These are phyloP conservation scores for Petasospora rhodanensis DNA, from an alignment of 1,139 yeast genomes.

Conservation along the genomic window DNA sequence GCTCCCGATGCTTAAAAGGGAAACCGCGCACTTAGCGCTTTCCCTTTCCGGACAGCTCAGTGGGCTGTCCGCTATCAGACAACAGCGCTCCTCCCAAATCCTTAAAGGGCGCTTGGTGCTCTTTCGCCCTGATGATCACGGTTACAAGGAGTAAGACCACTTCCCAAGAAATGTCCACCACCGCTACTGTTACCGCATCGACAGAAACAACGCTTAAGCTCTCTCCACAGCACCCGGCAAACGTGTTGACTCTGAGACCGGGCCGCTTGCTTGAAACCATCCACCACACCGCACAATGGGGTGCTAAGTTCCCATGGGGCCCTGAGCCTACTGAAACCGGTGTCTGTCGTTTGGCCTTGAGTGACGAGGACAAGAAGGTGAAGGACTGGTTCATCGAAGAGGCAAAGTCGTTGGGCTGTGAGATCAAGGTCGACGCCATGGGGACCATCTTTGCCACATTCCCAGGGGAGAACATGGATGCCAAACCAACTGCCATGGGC, in stretches of 20 bases:
- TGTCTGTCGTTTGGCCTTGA: slow-evolving; percentile 54
- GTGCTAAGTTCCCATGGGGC: slow-evolving; percentile 62
- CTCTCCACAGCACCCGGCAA: slow-evolving; percentile 13
- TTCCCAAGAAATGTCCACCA: too few species aligned
- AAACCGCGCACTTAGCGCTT: too few species aligned
- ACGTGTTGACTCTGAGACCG: slow-evolving; percentile 25
- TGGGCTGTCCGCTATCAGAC: too few species aligned
- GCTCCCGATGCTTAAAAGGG: too few species aligned
- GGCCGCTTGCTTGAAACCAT: slow-evolving; percentile 52
- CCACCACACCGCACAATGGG: slow-evolving; percentile 57
- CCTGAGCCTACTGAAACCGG: slow-evolving; percentile 50
- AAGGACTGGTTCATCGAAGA: slow-evolving; percentile 64
- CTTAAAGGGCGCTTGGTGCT: too few species aligned
- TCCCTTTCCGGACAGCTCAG: too few species aligned
- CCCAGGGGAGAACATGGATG: slow-evolving; percentile 48
- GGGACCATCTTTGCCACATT: slow-evolving; percentile 65
- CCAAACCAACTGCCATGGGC: slow-evolving; percentile 62
- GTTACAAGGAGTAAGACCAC: too few species aligned
- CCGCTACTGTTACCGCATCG: too few species aligned
- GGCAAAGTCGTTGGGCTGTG: slow-evolving; percentile 50
- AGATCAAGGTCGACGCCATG: slow-evolving; percentile 52
- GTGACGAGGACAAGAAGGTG: slow-evolving; percentile 58
- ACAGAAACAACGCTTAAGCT: neutral
- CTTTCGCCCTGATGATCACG: too few species aligned
- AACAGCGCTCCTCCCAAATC: too few species aligned